Evolutionary conservation across 108 stramenopile species (phyloP).

Genomic region (Cafeteria roenbergensis): DNA sequence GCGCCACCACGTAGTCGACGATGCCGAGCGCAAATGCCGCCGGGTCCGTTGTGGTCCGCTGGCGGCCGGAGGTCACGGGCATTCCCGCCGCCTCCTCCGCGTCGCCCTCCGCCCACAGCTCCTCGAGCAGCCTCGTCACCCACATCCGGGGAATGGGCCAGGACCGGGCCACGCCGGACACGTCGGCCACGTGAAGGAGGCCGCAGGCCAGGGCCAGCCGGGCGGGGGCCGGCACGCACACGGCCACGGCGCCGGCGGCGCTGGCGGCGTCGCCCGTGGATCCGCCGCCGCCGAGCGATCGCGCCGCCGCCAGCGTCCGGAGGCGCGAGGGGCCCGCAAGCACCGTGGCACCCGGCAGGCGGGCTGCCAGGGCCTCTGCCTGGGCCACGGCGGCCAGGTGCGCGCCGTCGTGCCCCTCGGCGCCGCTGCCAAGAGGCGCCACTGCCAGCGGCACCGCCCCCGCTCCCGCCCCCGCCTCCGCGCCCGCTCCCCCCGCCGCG

Average conservation of each 20-base stretch:
- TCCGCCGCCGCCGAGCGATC: too few species aligned
- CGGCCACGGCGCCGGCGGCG: neutral
- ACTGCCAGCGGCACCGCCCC: too few species aligned
- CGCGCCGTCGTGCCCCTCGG: too few species aligned
- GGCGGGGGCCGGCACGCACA: constrained; percentile 6
- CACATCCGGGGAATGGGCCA: constrained; percentile 31
- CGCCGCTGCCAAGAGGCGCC: too few species aligned
- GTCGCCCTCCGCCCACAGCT: constrained; percentile 59
- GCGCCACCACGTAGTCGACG: constrained; percentile 49
- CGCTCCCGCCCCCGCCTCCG: too few species aligned
- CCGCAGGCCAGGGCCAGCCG: constrained; percentile 25
- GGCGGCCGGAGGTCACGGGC: constrained; percentile 38
- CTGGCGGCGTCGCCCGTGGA: neutral
- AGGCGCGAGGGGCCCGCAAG: too few species aligned
- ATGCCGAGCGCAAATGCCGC: constrained; percentile 40
- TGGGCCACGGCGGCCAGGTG: too few species aligned
- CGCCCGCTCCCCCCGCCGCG: too few species aligned
- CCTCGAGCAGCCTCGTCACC: constrained; percentile 40
- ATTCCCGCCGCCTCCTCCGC: constrained; percentile 31
- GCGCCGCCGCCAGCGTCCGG: too few species aligned
- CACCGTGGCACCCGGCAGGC: neutral
- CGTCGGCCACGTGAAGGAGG: constrained; percentile 52
- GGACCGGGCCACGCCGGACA: constrained; percentile 46
- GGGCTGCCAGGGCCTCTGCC: neutral
- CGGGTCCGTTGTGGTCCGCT: constrained; percentile 35